A percentile compares a stretch with the other conserved stretches of the same genome.
Evolutionary conservation across 1,139 yeast genomes (phyloP).

Genomic region (Debaryomyces subglobosus): DNA sequence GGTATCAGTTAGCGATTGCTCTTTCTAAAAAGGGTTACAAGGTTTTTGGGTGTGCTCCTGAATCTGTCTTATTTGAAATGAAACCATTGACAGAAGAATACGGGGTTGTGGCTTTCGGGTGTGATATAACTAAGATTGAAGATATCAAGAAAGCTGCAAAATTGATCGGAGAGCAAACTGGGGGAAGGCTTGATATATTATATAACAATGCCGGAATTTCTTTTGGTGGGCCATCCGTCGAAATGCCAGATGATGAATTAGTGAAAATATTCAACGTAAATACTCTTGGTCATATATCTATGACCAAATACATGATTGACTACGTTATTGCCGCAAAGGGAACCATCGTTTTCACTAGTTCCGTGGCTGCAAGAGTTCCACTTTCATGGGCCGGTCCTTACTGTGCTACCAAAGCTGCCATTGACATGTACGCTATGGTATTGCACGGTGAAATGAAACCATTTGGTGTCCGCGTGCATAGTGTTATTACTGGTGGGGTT

Average conservation of each 20-base stretch:
- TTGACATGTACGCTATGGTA: slow-evolving; percentile 29
- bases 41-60: slow-evolving; percentile 39
- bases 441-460: slow-evolving; percentile 32
- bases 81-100: slow-evolving; percentile 30
- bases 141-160: slow-evolving; percentile 29
- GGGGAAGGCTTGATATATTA: slow-evolving; percentile 33
- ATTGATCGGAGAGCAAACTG: slow-evolving; percentile 26
- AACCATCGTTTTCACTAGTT: slow-evolving; percentile 40
- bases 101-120: slow-evolving; percentile 34
- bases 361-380: slow-evolving; percentile 40
- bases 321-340: slow-evolving; percentile 39
- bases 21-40: slow-evolving; percentile 36
- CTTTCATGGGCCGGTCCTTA: slow-evolving; percentile 38
- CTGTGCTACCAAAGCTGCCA: slow-evolving; percentile 38
- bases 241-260: slow-evolving; percentile 29
- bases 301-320: slow-evolving; percentile 37
- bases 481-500: slow-evolving; percentile 45
- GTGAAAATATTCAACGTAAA: slow-evolving; percentile 33
- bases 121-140: slow-evolving; percentile 34
- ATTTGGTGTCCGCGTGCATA: slow-evolving; percentile 39
- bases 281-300: slow-evolving; percentile 40
- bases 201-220: slow-evolving; percentile 41
- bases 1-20: slow-evolving; percentile 31
- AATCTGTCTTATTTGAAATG: slow-evolving; percentile 24
- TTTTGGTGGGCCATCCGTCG: slow-evolving; percentile 37